These are phyloP conservation scores for Filobasidium wieringae DNA, from an alignment of 768 basidiomycete species.

Conservation along the genomic window DNA sequence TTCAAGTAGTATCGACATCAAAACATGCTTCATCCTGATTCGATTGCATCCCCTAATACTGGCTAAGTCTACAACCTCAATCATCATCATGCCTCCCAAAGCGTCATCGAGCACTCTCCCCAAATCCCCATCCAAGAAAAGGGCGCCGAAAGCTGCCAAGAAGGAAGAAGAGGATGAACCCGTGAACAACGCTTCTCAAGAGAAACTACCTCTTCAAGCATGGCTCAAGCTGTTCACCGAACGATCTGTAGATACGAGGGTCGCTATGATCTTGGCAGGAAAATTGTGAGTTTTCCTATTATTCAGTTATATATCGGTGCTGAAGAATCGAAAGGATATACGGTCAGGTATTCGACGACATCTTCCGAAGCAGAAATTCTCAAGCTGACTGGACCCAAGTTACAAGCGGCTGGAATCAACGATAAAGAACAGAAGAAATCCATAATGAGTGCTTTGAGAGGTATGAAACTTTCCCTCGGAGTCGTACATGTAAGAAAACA, in stretches of 20 bases:
- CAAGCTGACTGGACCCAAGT: constrained; percentile 8
- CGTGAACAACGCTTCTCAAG: not conserved
- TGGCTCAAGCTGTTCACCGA: constrained; percentile 32
- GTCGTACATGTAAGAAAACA: not conserved
- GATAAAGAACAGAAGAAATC: constrained; percentile 32
- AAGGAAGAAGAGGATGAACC: not conserved
- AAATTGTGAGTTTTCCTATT: constrained; percentile 27
- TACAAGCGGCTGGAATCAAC: constrained; percentile 14
- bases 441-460: constrained; percentile 28
- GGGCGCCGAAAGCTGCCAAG: too few relatives aligned
- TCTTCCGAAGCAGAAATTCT: not conserved
- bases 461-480: constrained; percentile 14
- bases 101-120: not conserved
- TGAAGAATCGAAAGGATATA: not conserved
- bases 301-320: not conserved
- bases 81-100: not conserved
- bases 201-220: constrained; percentile 25
- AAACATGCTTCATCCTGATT: too few relatives aligned
- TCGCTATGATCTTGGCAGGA: constrained; percentile 33
- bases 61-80: too few relatives aligned
- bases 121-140: not conserved
- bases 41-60: too few relatives aligned
- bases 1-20: too few relatives aligned
- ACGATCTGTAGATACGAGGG: constrained; percentile 34
- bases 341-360: not conserved